Evolutionary conservation across 495 filamentous ascomycete genomes (phyloP), one percentile per base, ranked within the genome.

Genomic region (Podospora sp.): DNA sequence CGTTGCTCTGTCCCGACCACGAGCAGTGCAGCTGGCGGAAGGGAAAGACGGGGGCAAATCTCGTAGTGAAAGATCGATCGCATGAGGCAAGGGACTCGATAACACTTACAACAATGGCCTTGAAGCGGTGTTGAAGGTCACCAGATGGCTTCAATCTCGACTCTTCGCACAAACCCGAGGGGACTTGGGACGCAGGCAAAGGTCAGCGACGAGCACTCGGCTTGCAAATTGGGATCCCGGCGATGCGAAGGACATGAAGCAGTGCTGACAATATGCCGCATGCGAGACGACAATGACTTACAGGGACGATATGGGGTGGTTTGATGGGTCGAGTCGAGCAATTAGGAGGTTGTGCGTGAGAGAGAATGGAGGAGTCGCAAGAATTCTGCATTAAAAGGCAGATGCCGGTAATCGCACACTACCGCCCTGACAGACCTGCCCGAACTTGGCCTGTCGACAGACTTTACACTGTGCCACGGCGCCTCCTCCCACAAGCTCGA

Each of bases 91-190:
- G 51, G 73, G 71, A 68, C 69, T 69, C 68, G 71, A 69, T 68
- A 77, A 60, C 63, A 78, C 81, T 79, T 76, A 83, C 81, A 68
- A 71, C 56, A 69, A 71, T 58, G 68, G 60, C 68, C 60, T 65
- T 69, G 65, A 68, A 77, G 75, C 69, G 74, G 75, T 72, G 76
- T 66, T 78, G 79, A 66, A 36, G 72, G 66, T 46, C 60, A 36
- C 33, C 56, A 56, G 57, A 67, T 51, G 67, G 65, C 51, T 75
- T 72, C 66, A 68, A 70, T 70, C 64, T 72, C 57, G 67, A 65
- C 66, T 62, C 62, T 50, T 65, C 55, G 72, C 73, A 69, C 65
- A 72, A 67, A 63, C 53, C 58, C 60, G 51, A 26, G 29, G 59
- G n/a, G 64, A 59, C 21, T 59, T 68, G 67, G 67, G 46, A 53